A percentile compares a stretch with the other conserved stretches of the same genome.
Evolutionary conservation across 306 rosid genomes (phyloP).

Genomic region (Cucurbita ficifolia): DNA sequence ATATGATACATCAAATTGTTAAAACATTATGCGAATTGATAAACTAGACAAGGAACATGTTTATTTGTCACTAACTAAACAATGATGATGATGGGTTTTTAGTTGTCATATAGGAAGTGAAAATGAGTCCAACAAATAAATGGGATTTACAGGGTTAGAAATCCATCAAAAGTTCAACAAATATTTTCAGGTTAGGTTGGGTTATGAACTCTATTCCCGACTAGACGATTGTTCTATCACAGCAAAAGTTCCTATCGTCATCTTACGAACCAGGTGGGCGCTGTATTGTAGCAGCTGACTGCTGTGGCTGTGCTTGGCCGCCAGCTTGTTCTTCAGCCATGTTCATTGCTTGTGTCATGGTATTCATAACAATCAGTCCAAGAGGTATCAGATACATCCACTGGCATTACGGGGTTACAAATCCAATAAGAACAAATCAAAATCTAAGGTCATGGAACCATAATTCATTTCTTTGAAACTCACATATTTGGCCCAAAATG

Average conservation of each 20-base stretch:
- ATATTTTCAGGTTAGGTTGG: too few relatives aligned
- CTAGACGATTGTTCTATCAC: not conserved
- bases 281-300: slow-evolving; percentile 31
- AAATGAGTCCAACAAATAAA: too few relatives aligned
- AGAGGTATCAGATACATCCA: slow-evolving; percentile 98
- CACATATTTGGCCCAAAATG: slow-evolving; percentile 96
- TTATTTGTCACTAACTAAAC: too few relatives aligned
- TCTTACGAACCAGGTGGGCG: slow-evolving; percentile 71
- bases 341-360: slow-evolving; percentile 90
- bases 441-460: not conserved
- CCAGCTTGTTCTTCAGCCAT: slow-evolving; percentile 74
- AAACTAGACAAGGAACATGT: too few relatives aligned
- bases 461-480: slow-evolving; percentile 21
- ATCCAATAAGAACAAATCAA: not conserved
- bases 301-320: slow-evolving; percentile 37
- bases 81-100: too few relatives aligned
- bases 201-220: too few relatives aligned
- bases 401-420: slow-evolving; percentile 19
- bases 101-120: too few relatives aligned
- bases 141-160: too few relatives aligned
- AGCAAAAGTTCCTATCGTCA: slow-evolving; percentile 23
- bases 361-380: slow-evolving; percentile 88
- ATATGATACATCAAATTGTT: too few relatives aligned
- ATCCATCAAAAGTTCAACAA: too few relatives aligned
- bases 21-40: too few relatives aligned